Base-by-base conservation (phyloP, 2,329 filamentous ascomycete species). In the Beauveria sp. region DNA sequence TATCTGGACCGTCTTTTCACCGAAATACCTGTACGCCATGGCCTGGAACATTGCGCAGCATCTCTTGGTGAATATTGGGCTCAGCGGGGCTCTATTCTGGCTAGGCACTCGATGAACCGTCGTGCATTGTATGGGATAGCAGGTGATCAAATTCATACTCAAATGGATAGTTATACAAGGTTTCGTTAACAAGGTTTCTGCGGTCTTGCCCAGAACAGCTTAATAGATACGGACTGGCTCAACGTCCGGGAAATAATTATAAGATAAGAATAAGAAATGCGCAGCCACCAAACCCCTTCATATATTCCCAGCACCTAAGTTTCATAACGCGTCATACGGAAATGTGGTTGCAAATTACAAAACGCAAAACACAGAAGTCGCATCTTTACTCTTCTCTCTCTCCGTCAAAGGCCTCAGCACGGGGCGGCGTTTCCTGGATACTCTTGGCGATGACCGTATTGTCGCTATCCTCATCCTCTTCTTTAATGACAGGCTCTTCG, bases 1-100 rank as follows among this genome's bases (percentile, higher is more conserved):
- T 71, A 92, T 99, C 64, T 99, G 94, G 94, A 97, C 93, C 0
- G 94, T 99, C 12, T 99, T 99, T 73, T 96, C 91, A 65, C 94
- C 94, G 0, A 99, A 97, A 74, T 97, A 92, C 73, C 76, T 99
- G 66, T 99, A 96, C 72, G 90, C 86, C 65, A 88, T 94, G 80
- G 91, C 89, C 16, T 99, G 94, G 96, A 86, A 84, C 64, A 70
- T 93, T 51, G 90, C 84, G 8, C 91, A 92, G 77, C 93, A 99
- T 82, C 71, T 92, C 63, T 70, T 82, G 43, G 78, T 93, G 48
- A 92, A 93, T 71, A 67, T 92, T 40, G 77, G 82, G 5, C 66
- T 88, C 48, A 86, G 85, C 1, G 79, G 84, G 34, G 58, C 83
- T 43, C 66, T 90, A 52, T 86, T 82, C 69, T 82, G 79, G 77